phyloP scores from a whole-genome alignment of 164 flowering plant genomes.

The Berberis vulgaris region DNA sequence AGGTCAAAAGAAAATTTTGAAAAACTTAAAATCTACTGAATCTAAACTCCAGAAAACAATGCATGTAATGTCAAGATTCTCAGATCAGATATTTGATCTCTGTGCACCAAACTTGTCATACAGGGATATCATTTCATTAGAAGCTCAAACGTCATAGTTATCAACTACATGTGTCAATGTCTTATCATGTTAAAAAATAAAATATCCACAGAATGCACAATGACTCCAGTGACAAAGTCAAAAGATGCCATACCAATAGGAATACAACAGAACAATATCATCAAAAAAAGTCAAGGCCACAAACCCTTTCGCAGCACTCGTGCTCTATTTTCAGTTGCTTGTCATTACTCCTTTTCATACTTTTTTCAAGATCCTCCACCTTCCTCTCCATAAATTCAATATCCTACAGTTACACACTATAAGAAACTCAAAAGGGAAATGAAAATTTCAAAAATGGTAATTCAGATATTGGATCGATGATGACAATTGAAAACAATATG shows the following conservation, averaged over 20 bases:
- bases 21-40: too few species aligned
- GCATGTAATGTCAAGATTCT: too few species aligned
- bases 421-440: not conserved
- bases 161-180: not conserved
- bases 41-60: too few species aligned
- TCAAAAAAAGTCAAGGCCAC: constrained; percentile 5
- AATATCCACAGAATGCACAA: too few species aligned
- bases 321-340: constrained; percentile 87
- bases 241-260: not conserved
- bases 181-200: not conserved
- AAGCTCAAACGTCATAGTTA: not conserved
- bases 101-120: too few species aligned
- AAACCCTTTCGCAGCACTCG: constrained; percentile 70
- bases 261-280: not conserved
- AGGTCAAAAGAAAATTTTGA: too few species aligned
- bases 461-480: too few species aligned
- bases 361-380: constrained; percentile 90
- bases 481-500: too few species aligned
- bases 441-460: too few species aligned
- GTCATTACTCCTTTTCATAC: constrained; percentile 99
- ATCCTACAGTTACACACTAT: constrained; percentile 40
- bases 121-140: too few species aligned
- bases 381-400: constrained; percentile 77
- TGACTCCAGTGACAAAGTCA: not conserved
- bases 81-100: too few species aligned